These are phyloP conservation scores for Tricladium varicosporioides DNA, from an alignment of 2,329 filamentous ascomycete species.

Conservation along the genomic window DNA sequence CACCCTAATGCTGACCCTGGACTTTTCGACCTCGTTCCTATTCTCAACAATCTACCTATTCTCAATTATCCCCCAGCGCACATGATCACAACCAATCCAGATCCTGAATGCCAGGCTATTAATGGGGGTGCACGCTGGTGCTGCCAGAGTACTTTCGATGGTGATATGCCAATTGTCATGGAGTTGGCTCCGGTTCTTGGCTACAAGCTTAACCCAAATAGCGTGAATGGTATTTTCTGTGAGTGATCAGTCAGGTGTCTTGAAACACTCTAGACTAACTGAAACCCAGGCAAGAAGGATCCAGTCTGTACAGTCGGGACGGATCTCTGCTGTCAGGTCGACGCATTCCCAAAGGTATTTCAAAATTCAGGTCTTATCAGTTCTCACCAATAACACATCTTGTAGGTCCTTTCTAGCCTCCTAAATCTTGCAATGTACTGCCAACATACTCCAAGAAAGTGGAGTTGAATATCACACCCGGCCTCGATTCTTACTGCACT, in stretches of 20 bases:
- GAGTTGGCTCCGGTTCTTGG: constrained; percentile 9
- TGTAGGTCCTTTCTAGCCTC: constrained; percentile 4
- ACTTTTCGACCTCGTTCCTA: constrained; percentile 4
- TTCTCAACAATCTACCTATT: constrained; percentile 8
- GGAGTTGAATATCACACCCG: no score
- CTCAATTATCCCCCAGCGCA: constrained; percentile 6
- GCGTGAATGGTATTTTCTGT: constrained; percentile 23
- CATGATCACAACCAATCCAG: constrained; percentile 14
- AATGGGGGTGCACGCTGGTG: constrained; percentile 20
- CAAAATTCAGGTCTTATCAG: not conserved
- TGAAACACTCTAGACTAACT: no score
- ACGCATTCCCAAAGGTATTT: constrained; percentile 14
- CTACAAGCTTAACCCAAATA: constrained; percentile 18
- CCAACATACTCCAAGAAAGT: constrained; percentile 30
- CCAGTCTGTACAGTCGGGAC: constrained; percentile 5
- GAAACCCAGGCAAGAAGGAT: not conserved
- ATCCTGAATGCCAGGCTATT: constrained; percentile 12
- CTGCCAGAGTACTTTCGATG: constrained; percentile 17
- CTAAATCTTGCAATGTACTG: constrained; percentile 20
- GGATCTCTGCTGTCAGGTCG: constrained; percentile 20
- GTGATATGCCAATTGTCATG: constrained; percentile 18
- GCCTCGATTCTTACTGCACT: no score
- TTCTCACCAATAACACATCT: not conserved
- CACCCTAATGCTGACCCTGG: not conserved
- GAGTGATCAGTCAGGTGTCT: not conserved